These are phyloP conservation scores for Alternaria metachromatica DNA, from an alignment of 2,329 filamentous ascomycete species.

Conservation along the genomic window DNA sequence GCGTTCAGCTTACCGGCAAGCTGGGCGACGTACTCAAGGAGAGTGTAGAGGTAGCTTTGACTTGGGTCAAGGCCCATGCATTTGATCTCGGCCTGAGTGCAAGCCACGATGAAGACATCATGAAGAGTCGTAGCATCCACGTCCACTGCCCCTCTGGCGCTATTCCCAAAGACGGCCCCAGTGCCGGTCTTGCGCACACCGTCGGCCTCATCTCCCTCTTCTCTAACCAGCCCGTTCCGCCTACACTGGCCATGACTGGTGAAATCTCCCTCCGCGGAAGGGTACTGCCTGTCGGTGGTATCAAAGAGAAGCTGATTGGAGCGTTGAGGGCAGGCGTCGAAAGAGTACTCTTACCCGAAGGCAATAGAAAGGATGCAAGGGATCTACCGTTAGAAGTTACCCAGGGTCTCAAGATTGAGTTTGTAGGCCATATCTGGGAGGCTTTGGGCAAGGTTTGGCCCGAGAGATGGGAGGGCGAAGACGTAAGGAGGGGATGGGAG, in stretches of 20 bases:
- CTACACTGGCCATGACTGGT: constrained; percentile 93
- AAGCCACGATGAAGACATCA: constrained; percentile 86
- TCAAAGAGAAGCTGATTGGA: constrained; percentile 98
- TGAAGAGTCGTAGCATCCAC: constrained; percentile 92
- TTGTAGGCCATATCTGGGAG: constrained; percentile 95
- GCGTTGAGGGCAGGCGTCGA: constrained; percentile 92
- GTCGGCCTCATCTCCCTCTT: constrained; percentile 93
- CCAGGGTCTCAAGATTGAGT: constrained; percentile 84
- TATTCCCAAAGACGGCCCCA: constrained; percentile 88
- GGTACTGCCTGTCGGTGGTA: constrained; percentile 92
- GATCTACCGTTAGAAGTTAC: constrained; percentile 91
- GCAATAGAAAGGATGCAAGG: constrained; percentile 90
- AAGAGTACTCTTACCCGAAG: constrained; percentile 84
- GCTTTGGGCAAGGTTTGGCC: constrained; percentile 92
- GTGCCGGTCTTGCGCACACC: constrained; percentile 89
- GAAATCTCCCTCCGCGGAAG: constrained; percentile 82
- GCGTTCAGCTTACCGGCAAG: constrained; percentile 94
- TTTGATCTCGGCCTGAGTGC: constrained; percentile 86
- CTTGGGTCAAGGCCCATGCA: constrained; percentile 96
- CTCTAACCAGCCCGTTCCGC: constrained; percentile 81
- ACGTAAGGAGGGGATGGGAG: constrained; percentile 67
- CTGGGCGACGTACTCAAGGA: constrained; percentile 97
- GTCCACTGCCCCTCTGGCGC: constrained; percentile 95
- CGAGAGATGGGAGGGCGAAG: constrained; percentile 77
- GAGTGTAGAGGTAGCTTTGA: constrained; percentile 92